Conservation (phyloP, 495 filamentous ascomycete species). For the Neurospora sp. region DNA sequence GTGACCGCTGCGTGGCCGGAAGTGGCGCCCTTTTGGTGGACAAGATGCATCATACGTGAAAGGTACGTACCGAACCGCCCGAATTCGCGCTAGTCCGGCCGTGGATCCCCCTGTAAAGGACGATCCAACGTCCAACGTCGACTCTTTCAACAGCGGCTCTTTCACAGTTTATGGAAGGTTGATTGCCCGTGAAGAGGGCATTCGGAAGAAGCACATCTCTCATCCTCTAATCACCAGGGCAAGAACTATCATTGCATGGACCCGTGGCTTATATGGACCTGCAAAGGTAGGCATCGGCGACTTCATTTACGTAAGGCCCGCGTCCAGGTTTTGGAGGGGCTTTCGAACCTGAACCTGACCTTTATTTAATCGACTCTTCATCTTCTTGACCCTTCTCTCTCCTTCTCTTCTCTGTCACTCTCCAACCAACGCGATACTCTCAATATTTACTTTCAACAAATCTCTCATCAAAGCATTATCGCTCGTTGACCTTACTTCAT, state of each 20-base stretch:
- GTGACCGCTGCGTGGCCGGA: background rate
- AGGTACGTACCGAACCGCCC: background rate
- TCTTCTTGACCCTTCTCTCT: background rate
- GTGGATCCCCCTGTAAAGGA: background rate
- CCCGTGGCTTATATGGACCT: background rate
- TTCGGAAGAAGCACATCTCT: background rate
- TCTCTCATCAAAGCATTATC: background rate
- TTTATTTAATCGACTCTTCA: background rate
- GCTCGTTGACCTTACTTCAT: background rate
- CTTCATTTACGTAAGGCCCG: background rate
- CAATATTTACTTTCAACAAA: background rate
- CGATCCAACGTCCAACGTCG: background rate
- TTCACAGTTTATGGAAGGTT: background rate
- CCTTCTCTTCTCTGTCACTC: background rate
- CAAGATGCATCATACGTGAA: background rate
- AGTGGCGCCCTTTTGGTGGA: background rate
- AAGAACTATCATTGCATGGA: background rate
- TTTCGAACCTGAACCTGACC: background rate
- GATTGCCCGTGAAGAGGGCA: background rate
- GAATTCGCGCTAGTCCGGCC: background rate
- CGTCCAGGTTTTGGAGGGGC: background rate
- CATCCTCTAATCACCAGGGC: background rate
- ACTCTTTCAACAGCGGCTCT: background rate
- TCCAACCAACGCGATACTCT: background rate
- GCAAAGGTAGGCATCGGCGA: background rate